phyloP scores from a whole-genome alignment of 371 early-diverging fungal genomes.

The Thermomucor indicae-seudaticae region DNA sequence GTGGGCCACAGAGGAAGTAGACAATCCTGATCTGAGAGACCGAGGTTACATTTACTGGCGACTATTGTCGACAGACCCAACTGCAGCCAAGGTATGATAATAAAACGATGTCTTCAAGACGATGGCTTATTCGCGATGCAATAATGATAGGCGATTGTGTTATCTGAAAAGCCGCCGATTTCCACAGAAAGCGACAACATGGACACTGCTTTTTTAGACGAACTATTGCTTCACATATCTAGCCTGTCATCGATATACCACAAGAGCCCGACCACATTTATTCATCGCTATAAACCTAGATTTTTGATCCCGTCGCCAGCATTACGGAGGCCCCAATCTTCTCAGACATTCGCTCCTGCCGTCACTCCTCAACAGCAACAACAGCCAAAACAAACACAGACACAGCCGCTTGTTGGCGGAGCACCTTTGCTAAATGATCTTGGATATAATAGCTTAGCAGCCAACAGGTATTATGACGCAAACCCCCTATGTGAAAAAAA shows the following conservation, averaged over 20 bases:
- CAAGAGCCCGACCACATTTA: slow-evolving; percentile 81
- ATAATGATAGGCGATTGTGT: slow-evolving; percentile 53
- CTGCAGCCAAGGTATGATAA: slow-evolving; percentile 53
- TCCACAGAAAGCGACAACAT: slow-evolving; percentile 84
- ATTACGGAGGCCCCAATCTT: slow-evolving; percentile 25
- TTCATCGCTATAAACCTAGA: slow-evolving; percentile 59
- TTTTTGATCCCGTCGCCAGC: slow-evolving; percentile 54
- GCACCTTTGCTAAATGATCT: slow-evolving; percentile 12
- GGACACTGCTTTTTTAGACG: slow-evolving; percentile 76
- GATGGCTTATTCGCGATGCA: slow-evolving; percentile 6
- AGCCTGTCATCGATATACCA: slow-evolving; percentile 92
- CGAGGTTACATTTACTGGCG: slow-evolving; percentile 98
- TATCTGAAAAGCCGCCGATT: slow-evolving; percentile 92
- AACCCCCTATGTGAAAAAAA: too few species aligned
- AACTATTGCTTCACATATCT: slow-evolving; percentile 83
- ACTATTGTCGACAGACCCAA: slow-evolving; percentile 87
- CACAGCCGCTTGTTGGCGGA: not conserved
- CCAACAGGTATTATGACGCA: slow-evolving; percentile 27
- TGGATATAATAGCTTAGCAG: slow-evolving; percentile 15
- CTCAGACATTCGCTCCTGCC: slow-evolving; percentile 3
- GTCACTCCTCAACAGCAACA: slow-evolving; percentile 4
- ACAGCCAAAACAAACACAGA: not conserved
- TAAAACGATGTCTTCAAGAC: not conserved
- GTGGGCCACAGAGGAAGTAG: slow-evolving; percentile 88
- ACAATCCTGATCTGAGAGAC: slow-evolving; percentile 96